Evolutionary conservation across 2,329 filamentous ascomycete species (phyloP).

Genomic region (Talaromyces sp.): DNA sequence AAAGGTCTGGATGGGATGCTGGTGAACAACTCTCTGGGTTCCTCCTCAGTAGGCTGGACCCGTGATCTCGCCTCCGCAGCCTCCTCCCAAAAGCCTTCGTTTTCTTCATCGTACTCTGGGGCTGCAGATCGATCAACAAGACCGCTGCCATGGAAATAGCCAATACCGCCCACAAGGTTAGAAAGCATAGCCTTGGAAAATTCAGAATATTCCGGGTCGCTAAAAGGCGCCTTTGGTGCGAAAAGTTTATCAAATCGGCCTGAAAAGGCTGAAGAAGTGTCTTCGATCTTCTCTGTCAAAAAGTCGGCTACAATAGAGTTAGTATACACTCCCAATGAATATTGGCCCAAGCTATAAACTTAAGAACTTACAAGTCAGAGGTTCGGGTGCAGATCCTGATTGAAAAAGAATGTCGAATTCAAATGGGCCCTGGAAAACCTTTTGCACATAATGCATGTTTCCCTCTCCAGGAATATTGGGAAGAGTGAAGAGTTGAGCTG

Average conservation of each 20-base stretch:
- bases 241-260: slow-evolving; percentile 70
- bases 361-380: slow-evolving; percentile 46
- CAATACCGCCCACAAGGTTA: slow-evolving; percentile 88
- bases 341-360: background rate
- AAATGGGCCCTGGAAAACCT: slow-evolving; percentile 83
- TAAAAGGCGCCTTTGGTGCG: slow-evolving; percentile 70
- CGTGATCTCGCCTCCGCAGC: slow-evolving; percentile 71
- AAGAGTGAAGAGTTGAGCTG: slow-evolving; percentile 80
- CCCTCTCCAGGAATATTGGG: slow-evolving; percentile 56
- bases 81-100: slow-evolving; percentile 93
- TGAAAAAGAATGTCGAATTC: slow-evolving; percentile 91
- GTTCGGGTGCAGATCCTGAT: slow-evolving; percentile 60
- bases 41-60: slow-evolving; percentile 65
- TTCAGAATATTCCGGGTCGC: slow-evolving; percentile 63
- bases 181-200: slow-evolving; percentile 92
- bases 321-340: slow-evolving; percentile 10
- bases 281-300: slow-evolving; percentile 64
- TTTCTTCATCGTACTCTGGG: slow-evolving; percentile 90
- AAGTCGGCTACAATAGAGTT: slow-evolving; percentile 45
- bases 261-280: slow-evolving; percentile 63
- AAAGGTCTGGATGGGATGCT: slow-evolving; percentile 89
- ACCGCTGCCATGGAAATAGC: slow-evolving; percentile 87
- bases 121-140: slow-evolving; percentile 87
- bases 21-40: slow-evolving; percentile 83
- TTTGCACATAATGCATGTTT: slow-evolving; percentile 85